Evolutionary conservation across 352 stramenopile species (phyloP), one percentile per base, ranked within the genome.

Genomic region (Thraustotheca clavata): DNA sequence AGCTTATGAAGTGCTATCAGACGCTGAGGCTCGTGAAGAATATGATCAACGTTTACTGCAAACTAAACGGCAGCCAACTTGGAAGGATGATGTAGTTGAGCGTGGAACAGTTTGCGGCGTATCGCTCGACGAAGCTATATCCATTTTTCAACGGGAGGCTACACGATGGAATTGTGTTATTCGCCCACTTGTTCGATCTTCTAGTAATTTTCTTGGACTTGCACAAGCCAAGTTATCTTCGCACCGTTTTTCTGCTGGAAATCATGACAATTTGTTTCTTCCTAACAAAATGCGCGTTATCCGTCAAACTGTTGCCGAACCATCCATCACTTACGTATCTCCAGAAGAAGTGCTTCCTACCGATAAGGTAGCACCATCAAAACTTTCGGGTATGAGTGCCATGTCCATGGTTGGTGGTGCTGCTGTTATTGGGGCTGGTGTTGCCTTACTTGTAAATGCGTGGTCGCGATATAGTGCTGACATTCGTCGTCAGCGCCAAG

Each of bases 191-290:
- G 76, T 24, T 71, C 77, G 4, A 69, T 90, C 18, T 81, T 75
- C 0, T 79, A 87, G 7, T 73, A 88, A 14, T 78, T 72, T 1
- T 86, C 76, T 16, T 76, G 70, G 12, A 75, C 76, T 36, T 59
- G 60, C 11, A 60, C 68, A 12, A 20, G 55, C 0, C 69, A 77
- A 27, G 67, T 60, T 7, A 73, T 73, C 35, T 76, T 71, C 35
- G 70, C 43, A 52, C 43, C 71, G 1, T 71, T 94, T 7, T 69
- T 79, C 32, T 26, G 69, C 68, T 14, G 89, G 91, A 69, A 94
- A 94, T 54, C 86, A 94, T 67, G 77, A 91, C 65, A 94, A 94
- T 48, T 46, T 94, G 3, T 91, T 94, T 33, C 74, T 73, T 2
- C 76, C 76, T 0, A 75, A 89, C 59, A 80, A 82, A 9, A 77